Evolutionary conservation across 345 rosid species (phyloP), one percentile per base, ranked within the genome.

Genomic region (Pseudoturritis turrita): DNA sequence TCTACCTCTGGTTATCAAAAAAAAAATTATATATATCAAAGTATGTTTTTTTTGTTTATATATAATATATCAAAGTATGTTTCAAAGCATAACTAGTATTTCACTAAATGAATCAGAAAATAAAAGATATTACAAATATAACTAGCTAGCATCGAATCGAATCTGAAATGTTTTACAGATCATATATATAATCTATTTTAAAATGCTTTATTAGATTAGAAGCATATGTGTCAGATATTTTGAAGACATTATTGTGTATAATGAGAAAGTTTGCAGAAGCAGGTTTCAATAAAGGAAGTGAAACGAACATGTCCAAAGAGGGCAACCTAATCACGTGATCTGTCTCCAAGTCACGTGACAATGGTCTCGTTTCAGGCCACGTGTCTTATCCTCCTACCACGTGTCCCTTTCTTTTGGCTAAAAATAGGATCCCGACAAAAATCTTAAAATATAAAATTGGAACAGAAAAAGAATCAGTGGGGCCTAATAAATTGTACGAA

Each of bases 301-400:
- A 56, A 46, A 11, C 50, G 57, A 75, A 68, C 74, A 61, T 52
- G 58, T 44, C 41, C 64, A 68, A 67, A 68, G 58, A 62, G 44
- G 33, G 50, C 63, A 75, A 60, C 50, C 41, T 58, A 75, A 60
- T 45, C 75, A 69, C 79, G 75, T 76, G 79, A 68, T 76, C 58
- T 75, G 65, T 68, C 58, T 37, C 41, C n/a, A 61, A 68, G 59
- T 52, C 70, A 75, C 70, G 74, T 61, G 74, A 68, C 8, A 17
- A 0, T 44, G 4, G 21, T 28, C 53, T 53, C 39, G 1, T 4
- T 35, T 4, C n/a, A 13, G 1, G 65, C 63, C 65, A 61, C 74
- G 65, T 54, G 50, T 62, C 59, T 4, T 53, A 22, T 35, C 12
- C 21, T 22, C 17, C 25, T 23, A 9, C 33, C 35, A 60, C 50